phyloP scores from a whole-genome alignment of 106 monocot genomes.

The Dactylorhiza incarnata region DNA sequence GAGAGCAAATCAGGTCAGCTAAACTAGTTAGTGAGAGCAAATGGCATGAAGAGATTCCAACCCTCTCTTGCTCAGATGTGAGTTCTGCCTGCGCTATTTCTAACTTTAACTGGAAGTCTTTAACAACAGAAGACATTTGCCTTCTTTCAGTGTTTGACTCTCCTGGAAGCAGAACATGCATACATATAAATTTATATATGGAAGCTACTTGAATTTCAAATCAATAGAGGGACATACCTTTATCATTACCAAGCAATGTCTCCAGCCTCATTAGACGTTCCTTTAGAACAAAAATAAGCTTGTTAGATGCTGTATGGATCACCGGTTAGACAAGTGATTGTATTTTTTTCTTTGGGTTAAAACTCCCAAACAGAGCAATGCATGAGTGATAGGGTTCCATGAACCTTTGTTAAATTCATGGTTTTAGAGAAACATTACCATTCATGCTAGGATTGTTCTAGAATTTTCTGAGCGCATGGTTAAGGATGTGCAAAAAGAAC shows the following conservation, averaged over 20 bases:
- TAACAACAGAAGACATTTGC: constrained; percentile 27
- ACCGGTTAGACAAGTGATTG: too few species aligned
- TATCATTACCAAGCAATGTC: constrained; percentile 11
- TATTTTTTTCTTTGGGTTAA: too few species aligned
- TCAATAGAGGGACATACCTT: constrained; percentile 11
- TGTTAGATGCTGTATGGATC: neutral
- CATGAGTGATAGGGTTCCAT: too few species aligned
- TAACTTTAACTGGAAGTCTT: constrained; percentile 51
- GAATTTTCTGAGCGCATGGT: too few species aligned
- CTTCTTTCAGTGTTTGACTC: constrained; percentile 12
- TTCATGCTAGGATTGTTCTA: too few species aligned
- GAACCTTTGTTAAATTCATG: too few species aligned
- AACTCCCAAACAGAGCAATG: too few species aligned
- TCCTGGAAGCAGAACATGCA: constrained; percentile 13
- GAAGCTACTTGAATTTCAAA: neutral
- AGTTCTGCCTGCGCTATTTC: constrained; percentile 41
- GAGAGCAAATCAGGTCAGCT: neutral
- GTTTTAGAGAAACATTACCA: too few species aligned
- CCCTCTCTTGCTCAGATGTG: constrained; percentile 42
- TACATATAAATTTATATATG: neutral
- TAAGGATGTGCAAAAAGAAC: too few species aligned
- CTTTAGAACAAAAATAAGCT: constrained; percentile 2
- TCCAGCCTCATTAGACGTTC: constrained; percentile 19
- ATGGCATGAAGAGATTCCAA: neutral
- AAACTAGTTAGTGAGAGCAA: neutral